Evolutionary conservation across 2,329 filamentous ascomycete genomes (phyloP).

Genomic region (Cordyceps cateniannulata): DNA sequence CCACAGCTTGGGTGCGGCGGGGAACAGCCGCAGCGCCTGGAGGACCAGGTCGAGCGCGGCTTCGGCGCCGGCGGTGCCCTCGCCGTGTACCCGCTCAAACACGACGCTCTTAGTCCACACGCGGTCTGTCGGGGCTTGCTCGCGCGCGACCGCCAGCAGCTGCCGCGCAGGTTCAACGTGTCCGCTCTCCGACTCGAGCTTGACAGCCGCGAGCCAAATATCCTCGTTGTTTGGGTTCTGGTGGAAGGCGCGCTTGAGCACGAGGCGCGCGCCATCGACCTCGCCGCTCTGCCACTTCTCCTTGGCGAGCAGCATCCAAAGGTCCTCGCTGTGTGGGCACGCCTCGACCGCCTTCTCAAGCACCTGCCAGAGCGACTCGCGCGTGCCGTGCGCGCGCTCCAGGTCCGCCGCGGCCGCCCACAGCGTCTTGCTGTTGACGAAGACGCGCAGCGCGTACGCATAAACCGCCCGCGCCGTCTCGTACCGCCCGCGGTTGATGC

Average conservation of each 20-base stretch:
- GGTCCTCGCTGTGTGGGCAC: constrained; percentile 80
- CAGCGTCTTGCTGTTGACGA: constrained; percentile 77
- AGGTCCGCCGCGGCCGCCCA: constrained; percentile 90
- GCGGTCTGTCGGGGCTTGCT: constrained; percentile 87
- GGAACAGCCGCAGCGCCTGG: constrained; percentile 80
- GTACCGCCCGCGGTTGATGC: constrained; percentile 74
- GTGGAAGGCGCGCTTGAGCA: constrained; percentile 84
- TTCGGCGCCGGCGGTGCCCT: constrained; percentile 45
- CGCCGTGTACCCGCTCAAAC: constrained; percentile 80
- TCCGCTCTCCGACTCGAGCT: constrained; percentile 86
- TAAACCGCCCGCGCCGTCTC: constrained; percentile 92
- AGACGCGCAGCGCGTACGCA: constrained; percentile 81
- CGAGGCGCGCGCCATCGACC: constrained; percentile 76
- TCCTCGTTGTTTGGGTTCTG: constrained; percentile 96
- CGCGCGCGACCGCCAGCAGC: constrained; percentile 74
- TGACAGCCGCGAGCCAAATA: constrained; percentile 94
- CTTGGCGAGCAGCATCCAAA: constrained; percentile 95
- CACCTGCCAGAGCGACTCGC: constrained; percentile 74
- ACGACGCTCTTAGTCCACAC: constrained; percentile 96
- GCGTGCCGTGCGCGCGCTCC: constrained; percentile 81
- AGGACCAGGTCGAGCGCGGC: constrained; percentile 81
- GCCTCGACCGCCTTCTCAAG: constrained; percentile 92
- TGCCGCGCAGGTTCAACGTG: constrained; percentile 76
- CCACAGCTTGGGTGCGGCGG: constrained; percentile 81
- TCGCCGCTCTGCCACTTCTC: constrained; percentile 90